Percentiles rank a stretch among this genome's conserved stretches.
Evolutionary conservation across 2,329 filamentous ascomycete species (phyloP).

Genomic region (Stagonosporopsis cucurbitacearum): DNA sequence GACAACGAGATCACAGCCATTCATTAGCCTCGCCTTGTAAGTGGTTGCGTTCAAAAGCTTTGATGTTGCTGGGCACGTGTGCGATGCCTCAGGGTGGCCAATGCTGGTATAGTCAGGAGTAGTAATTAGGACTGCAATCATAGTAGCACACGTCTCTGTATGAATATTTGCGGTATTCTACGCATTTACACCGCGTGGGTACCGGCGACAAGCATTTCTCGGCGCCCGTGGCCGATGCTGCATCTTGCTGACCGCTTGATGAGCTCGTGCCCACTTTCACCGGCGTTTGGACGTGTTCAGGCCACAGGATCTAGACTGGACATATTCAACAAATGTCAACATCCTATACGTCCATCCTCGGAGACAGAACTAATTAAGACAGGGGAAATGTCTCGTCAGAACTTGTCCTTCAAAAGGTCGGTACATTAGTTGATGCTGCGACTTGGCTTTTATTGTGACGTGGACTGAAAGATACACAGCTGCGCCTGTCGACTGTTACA

Average conservation of each 20-base stretch:
- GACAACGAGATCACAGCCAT: not conserved
- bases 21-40: not conserved
- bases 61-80: not conserved
- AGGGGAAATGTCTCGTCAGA: not conserved
- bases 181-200: not conserved
- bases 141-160: not conserved
- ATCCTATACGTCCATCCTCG: too few relatives aligned
- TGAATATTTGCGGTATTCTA: not conserved
- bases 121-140: not conserved
- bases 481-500: too few relatives aligned
- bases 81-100: not conserved
- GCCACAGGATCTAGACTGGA: not conserved
- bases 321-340: not conserved
- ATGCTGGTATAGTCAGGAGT: not conserved
- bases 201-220: not conserved
- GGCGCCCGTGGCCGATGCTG: not conserved
- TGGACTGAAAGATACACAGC: too few relatives aligned
- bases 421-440: not conserved
- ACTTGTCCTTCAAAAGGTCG: not conserved
- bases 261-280: not conserved
- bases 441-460: not conserved
- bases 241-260: not conserved
- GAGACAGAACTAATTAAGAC: not conserved
- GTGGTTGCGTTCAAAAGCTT: not conserved
- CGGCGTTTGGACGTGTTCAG: not conserved